phyloP scores from a whole-genome alignment of 345 rosid species.

The Salix udensis region DNA sequence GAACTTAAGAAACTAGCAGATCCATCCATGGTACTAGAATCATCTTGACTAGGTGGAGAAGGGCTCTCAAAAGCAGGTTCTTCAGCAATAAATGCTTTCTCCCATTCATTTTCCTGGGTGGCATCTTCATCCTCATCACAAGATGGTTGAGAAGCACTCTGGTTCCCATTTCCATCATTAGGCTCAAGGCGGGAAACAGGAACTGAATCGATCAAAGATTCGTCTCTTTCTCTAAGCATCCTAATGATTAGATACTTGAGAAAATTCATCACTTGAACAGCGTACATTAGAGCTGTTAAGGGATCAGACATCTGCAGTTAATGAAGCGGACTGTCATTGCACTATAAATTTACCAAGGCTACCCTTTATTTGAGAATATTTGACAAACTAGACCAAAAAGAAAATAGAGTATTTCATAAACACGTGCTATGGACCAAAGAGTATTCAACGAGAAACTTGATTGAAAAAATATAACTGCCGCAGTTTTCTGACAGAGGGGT shows the following conservation, averaged over 20 bases:
- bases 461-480: not conserved
- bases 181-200: conserved; percentile 45
- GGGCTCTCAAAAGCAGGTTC: conserved; percentile 42
- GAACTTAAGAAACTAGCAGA: conserved; percentile 34
- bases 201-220: conserved; percentile 45
- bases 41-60: conserved; percentile 28
- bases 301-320: conserved; percentile 91
- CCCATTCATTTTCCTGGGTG: conserved; percentile 26
- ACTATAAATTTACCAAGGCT: not conserved
- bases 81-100: conserved; percentile 22
- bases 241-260: conserved; percentile 67
- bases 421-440: not conserved
- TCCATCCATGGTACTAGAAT: conserved; percentile 30
- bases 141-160: conserved; percentile 39
- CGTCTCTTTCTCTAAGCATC: conserved; percentile 61
- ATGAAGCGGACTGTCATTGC: not conserved
- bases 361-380: not conserved
- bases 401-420: not conserved
- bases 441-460: not conserved
- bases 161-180: conserved; percentile 60
- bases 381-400: conserved; percentile 1
- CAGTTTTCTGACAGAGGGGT: not conserved
- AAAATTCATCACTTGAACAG: conserved; percentile 95
- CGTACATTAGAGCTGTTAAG: conserved; percentile 90
- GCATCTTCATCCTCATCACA: conserved; percentile 29